phyloP scores from a whole-genome alignment of 2,329 filamentous ascomycete species.

The Pseudogymnoascus sp. region DNA sequence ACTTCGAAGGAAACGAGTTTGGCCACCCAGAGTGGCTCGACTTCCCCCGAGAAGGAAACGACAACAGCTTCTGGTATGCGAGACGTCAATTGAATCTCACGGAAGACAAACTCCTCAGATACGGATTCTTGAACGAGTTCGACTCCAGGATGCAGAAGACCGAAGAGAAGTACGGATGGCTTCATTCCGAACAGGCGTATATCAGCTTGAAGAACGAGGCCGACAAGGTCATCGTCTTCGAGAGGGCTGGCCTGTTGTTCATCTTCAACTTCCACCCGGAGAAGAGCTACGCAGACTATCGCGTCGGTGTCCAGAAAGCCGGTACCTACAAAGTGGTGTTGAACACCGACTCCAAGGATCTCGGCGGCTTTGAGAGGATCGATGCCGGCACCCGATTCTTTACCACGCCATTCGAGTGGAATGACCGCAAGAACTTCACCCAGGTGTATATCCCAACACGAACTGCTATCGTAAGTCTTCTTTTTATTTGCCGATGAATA shows the following conservation, averaged over 20 bases:
- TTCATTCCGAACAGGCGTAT: slow-evolving; percentile 77
- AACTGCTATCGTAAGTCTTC: slow-evolving; percentile 65
- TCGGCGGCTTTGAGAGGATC: slow-evolving; percentile 73
- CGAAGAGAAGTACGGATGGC: slow-evolving; percentile 87
- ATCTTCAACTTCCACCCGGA: slow-evolving; percentile 93
- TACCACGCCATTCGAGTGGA: slow-evolving; percentile 86
- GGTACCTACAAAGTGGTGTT: slow-evolving; percentile 85
- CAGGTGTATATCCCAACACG: slow-evolving; percentile 85
- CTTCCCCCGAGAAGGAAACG: slow-evolving; percentile 88
- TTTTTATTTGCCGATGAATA: background rate
- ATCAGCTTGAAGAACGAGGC: slow-evolving; percentile 87
- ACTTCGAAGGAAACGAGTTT: slow-evolving; percentile 98
- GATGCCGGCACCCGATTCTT: slow-evolving; percentile 81
- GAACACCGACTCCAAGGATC: slow-evolving; percentile 67
- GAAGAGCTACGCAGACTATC: slow-evolving; percentile 82
- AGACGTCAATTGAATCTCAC: slow-evolving; percentile 88
- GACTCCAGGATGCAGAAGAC: slow-evolving; percentile 83
- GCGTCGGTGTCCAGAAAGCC: slow-evolving; percentile 74
- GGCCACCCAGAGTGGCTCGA: slow-evolving; percentile 98
- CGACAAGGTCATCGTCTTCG: slow-evolving; percentile 94
- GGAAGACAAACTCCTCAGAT: slow-evolving; percentile 77
- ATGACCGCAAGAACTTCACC: slow-evolving; percentile 78
- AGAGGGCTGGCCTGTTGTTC: slow-evolving; percentile 82
- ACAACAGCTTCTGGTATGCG: slow-evolving; percentile 91
- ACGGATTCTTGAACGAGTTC: slow-evolving; percentile 88